These are phyloP conservation scores for Erodium moschatum DNA, from an alignment of 441 rosid genomes.

Conservation along the genomic window DNA sequence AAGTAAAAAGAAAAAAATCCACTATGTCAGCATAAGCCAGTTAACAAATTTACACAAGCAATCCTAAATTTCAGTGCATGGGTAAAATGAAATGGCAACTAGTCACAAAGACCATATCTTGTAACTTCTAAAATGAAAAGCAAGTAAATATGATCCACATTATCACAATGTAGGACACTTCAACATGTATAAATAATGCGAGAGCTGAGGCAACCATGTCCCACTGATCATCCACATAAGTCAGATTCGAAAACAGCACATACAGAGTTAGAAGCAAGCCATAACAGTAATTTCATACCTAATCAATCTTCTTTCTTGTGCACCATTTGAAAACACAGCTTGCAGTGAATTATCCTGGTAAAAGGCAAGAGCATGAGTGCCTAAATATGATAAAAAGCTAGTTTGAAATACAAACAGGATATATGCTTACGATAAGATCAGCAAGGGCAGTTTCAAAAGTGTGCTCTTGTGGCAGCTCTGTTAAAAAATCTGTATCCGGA, in stretches of 20 bases:
- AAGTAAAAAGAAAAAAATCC: background rate
- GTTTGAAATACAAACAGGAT: background rate
- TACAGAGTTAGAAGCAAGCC: background rate
- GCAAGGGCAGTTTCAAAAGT: slow-evolving; percentile 67
- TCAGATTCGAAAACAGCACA: background rate
- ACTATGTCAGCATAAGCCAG: no score
- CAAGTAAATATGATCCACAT: background rate
- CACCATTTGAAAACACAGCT: slow-evolving; percentile 52
- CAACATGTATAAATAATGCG: background rate
- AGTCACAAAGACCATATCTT: background rate
- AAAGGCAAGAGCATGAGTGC: slow-evolving; percentile 12
- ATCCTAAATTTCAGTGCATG: no score
- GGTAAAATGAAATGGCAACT: background rate
- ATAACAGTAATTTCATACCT: slow-evolving; percentile 30
- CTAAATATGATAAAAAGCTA: no score
- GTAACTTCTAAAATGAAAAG: background rate
- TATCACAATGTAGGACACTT: no score
- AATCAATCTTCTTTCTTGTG: slow-evolving; percentile 36
- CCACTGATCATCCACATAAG: background rate
- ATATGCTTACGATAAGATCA: slow-evolving; percentile 51
- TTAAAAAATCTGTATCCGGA: slow-evolving; percentile 49
- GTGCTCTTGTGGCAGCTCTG: slow-evolving; percentile 53
- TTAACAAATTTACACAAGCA: no score
- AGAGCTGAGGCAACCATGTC: background rate
- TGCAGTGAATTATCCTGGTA: slow-evolving; percentile 72